Base-by-base conservation (phyloP, 75 land plant species). In the Cryptomeria japonica region DNA sequence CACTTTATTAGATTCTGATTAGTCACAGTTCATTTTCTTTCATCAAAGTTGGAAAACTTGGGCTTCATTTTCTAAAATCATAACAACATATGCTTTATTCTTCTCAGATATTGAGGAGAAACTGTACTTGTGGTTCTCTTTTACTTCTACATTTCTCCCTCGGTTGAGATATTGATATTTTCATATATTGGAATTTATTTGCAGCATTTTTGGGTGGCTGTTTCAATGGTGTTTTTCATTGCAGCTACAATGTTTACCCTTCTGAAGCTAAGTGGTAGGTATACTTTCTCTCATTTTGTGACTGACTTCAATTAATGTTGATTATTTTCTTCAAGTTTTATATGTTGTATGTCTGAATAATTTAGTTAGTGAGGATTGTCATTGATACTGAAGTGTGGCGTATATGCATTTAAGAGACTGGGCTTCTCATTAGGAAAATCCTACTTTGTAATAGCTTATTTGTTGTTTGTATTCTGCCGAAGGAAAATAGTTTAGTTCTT, bases 241-340 rank as follows among this genome's bases (percentile, higher is more conserved):
- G 97, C 97, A 42, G 99, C 97, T 28, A 96, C 99, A 56, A 87
- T 92, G 84, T 96, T 98, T 83, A 98, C 97, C 31, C 92, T 98
- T 80, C 92, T 98, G n/a, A 98, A 98, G 90, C 93, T 98, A 78
- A 92, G 92, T 92, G 98, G 99, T 98, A 96, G 98, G 99, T 98
- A 96, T 89, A 88, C 64, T n/a, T 42, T 19, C 80, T 46, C 53
- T 37, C 84, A 39, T 38, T 39, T 44, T 0, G 12, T 22, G 13
- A 84, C 3, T 49, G n/a, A 14, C 53, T 39, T 34, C 88, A 34
- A 34, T 64, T 34, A 34, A 34, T 39, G 19, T 44, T 88, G 53
- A 12, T 41, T 18, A 0, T 22, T n/a, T 38, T 19, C 55, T 19
- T 38, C 14, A 55, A n/a, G 1, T 38, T 58, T 85, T 53, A 14